Evolutionary conservation across 768 basidiomycete genomes (phyloP).

Genomic region (Kwoniella mangroviensis): DNA sequence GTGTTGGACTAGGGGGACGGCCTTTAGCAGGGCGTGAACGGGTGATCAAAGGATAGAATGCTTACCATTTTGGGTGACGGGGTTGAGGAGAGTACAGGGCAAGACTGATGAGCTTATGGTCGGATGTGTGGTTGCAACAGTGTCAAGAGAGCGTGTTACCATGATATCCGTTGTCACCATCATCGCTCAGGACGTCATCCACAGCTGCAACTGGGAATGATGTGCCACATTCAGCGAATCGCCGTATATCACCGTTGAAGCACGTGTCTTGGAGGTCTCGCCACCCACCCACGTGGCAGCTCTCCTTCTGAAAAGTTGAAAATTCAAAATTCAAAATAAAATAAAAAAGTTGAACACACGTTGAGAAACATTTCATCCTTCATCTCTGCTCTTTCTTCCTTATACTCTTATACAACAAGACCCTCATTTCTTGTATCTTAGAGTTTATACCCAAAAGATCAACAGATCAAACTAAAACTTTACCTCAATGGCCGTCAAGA

Average conservation of each 20-base stretch:
- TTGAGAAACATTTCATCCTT: conserved; percentile 10
- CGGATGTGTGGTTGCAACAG: too few species aligned
- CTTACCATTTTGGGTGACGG: conserved; percentile 1
- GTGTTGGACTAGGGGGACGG: conserved; percentile 76
- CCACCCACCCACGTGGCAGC: conserved; percentile 16
- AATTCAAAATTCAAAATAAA: not conserved
- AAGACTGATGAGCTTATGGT: too few species aligned
- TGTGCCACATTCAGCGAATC: conserved; percentile 13
- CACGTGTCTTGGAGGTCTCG: not conserved
- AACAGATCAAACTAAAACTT: not conserved
- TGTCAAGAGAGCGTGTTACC: not conserved
- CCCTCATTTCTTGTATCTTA: conserved; percentile 5
- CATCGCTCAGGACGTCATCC: conserved; percentile 23
- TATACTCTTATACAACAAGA: not conserved
- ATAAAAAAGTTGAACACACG: too few species aligned
- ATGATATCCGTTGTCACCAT: not conserved
- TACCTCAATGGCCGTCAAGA: conserved; percentile 45
- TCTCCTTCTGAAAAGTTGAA: conserved; percentile 1
- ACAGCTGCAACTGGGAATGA: not conserved
- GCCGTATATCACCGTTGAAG: not conserved
- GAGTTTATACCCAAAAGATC: not conserved
- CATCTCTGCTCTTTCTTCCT: not conserved
- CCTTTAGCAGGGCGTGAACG: not conserved
- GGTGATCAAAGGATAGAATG: not conserved
- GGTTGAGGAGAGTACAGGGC: too few species aligned